A percentile compares a stretch with the other conserved stretches of the same genome.
phyloP scores from a whole-genome alignment of 1,284 basidiomycete species.

The Boletellus dicymbophilus region DNA sequence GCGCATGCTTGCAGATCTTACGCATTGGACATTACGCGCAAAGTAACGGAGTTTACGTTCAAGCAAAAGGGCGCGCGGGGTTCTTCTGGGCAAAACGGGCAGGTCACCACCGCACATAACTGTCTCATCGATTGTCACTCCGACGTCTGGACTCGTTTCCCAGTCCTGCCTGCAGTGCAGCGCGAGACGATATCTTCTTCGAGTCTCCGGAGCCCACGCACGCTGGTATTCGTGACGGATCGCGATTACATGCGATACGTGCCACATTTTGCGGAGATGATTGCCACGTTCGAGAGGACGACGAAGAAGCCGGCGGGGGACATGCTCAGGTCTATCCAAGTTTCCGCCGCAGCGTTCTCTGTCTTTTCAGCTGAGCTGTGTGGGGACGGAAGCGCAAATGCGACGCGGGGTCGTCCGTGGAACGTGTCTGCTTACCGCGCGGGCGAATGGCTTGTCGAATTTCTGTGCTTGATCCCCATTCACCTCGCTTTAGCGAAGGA shows the following conservation, averaged over 20 bases:
- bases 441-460: slow-evolving; percentile 64
- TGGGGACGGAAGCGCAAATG: not conserved
- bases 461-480: slow-evolving; percentile 65
- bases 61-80: slow-evolving; percentile 34
- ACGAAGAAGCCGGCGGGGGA: slow-evolving; percentile 45
- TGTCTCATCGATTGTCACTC: slow-evolving; percentile 55
- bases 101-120: slow-evolving; percentile 38
- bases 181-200: slow-evolving; percentile 45
- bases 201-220: slow-evolving; percentile 29
- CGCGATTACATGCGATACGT: slow-evolving; percentile 36
- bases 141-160: slow-evolving; percentile 67
- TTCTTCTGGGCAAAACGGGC: slow-evolving; percentile 19
- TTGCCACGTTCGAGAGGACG: slow-evolving; percentile 45
- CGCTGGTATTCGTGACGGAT: slow-evolving; percentile 48
- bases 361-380: slow-evolving; percentile 24
- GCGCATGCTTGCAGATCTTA: slow-evolving; percentile 39
- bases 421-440: slow-evolving; percentile 42
- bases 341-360: slow-evolving; percentile 24
- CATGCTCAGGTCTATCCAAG: slow-evolving; percentile 37
- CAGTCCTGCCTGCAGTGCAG: slow-evolving; percentile 55
- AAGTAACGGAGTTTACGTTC: slow-evolving; percentile 56
- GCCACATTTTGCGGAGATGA: slow-evolving; percentile 47
- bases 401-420: slow-evolving; percentile 14
- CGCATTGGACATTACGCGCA: slow-evolving; percentile 52
- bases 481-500: slow-evolving; percentile 59